A percentile compares a stretch with the other conserved stretches of the same genome.
Conservation (phyloP, 108 stramenopile species). For the Epithemia pelagica region DNA sequence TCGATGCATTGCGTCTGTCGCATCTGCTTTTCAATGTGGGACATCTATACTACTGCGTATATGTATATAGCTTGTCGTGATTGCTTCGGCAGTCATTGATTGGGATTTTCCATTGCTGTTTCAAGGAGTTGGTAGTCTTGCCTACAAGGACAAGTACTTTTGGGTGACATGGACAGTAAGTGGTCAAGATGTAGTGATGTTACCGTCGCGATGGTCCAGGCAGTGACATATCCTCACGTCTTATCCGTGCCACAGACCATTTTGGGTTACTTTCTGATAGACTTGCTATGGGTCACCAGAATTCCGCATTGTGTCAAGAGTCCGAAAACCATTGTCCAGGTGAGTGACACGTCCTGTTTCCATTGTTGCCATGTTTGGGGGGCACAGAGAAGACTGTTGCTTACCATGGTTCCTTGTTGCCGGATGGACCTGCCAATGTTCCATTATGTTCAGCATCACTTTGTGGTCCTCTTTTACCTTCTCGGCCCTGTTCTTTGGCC, state of each 20-base stretch:
- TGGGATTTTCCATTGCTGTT: constrained; percentile 14
- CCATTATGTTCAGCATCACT: constrained; percentile 57
- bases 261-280: constrained; percentile 57
- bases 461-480: constrained; percentile 65
- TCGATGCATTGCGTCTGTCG: too few relatives aligned
- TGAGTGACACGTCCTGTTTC: too few relatives aligned
- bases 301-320: constrained; percentile 59
- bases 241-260: constrained; percentile 24
- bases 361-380: background rate
- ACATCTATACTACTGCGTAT: too few relatives aligned
- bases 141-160: constrained; percentile 24
- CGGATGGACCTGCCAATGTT: background rate
- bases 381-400: background rate
- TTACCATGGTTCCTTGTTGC: background rate
- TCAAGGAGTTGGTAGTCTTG: background rate
- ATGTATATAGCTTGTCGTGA: constrained; percentile 20
- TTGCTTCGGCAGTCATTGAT: constrained; percentile 16
- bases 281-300: constrained; percentile 51
- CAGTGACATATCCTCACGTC: too few relatives aligned
- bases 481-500: constrained; percentile 48
- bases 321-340: constrained; percentile 42
- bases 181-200: too few relatives aligned
- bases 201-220: too few relatives aligned
- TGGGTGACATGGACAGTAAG: constrained; percentile 31
- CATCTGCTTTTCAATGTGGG: too few relatives aligned